A percentile compares a stretch with the other conserved stretches of the same genome.
phyloP scores from a whole-genome alignment of 139 green algal genomes.

The Volvox reticuliferus region DNA sequence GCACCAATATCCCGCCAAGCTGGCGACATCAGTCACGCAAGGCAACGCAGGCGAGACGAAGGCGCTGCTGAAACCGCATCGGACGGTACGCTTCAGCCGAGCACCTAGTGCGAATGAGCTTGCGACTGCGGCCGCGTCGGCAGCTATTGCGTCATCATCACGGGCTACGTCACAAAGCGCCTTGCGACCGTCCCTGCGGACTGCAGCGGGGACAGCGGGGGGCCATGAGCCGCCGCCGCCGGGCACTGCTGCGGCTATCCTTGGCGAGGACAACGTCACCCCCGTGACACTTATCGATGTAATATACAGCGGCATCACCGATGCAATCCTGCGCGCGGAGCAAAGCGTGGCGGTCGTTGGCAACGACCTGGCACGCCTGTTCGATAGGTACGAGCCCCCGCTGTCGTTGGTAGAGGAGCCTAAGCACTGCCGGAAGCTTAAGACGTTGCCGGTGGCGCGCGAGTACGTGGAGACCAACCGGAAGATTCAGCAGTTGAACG shows the following conservation, averaged over 20 bases:
- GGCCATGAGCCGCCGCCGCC: not conserved
- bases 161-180: not conserved
- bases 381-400: constrained; percentile 38
- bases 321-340: constrained; percentile 21
- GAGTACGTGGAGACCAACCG: constrained; percentile 48
- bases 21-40: not conserved
- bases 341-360: constrained; percentile 38
- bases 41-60: not conserved
- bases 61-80: not conserved
- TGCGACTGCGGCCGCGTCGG: not conserved
- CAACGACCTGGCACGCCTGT: constrained; percentile 40
- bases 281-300: constrained; percentile 29
- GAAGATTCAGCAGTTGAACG: constrained; percentile 36
- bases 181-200: not conserved
- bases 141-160: not conserved
- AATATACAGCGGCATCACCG: constrained; percentile 33
- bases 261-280: constrained; percentile 9
- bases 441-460: constrained; percentile 35
- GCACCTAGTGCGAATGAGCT: not conserved
- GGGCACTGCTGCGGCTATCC: constrained; percentile 16
- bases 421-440: constrained; percentile 39
- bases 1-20: constrained; percentile 23
- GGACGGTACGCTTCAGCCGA: constrained; percentile 3
- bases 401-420: constrained; percentile 47
- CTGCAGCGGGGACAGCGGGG: not conserved